These are phyloP conservation scores for Yarrowia bubula DNA, from an alignment of 805 yeast genomes.

Conservation along the genomic window DNA sequence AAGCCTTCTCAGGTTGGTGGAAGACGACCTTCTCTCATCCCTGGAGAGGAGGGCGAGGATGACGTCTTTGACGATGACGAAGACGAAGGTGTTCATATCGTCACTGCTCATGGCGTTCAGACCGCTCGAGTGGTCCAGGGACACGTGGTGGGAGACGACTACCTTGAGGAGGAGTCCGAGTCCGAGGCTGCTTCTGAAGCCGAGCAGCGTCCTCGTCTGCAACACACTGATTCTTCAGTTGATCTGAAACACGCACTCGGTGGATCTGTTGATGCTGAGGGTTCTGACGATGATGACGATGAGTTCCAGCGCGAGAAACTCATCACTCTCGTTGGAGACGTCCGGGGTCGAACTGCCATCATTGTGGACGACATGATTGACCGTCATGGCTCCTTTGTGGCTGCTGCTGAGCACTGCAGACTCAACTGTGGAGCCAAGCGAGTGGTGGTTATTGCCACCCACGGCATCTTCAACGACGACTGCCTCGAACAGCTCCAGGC, in stretches of 20 bases:
- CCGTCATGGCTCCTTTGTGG: conserved; percentile 87
- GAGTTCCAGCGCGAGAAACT: conserved; percentile 81
- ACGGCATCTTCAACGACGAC: conserved; percentile 87
- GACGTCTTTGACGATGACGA: conserved; percentile 31
- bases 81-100: conserved; percentile 35
- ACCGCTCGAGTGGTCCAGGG: conserved; percentile 96
- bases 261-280: conserved; percentile 70
- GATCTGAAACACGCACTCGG: conserved; percentile 60
- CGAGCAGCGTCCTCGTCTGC: background rate
- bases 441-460: conserved; percentile 91
- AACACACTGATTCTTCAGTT: conserved; percentile 29
- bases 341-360: conserved; percentile 85
- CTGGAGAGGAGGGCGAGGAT: conserved; percentile 28
- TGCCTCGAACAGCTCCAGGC: conserved; percentile 77
- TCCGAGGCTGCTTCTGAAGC: conserved; percentile 31
- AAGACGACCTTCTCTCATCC: conserved; percentile 31
- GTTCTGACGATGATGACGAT: conserved; percentile 82
- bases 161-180: conserved; percentile 42
- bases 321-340: conserved; percentile 96
- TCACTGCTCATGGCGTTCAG: conserved; percentile 52
- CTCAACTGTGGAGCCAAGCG: conserved; percentile 93
- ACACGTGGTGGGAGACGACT: conserved; percentile 90
- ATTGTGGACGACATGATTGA: conserved; percentile 97
- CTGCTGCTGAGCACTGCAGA: conserved; percentile 97
- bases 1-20: conserved; percentile 20